Percentiles rank a stretch among this genome's conserved stretches.
Conservation (phyloP, 352 stramenopile genomes). For the Globisporangium nagaii region DNA sequence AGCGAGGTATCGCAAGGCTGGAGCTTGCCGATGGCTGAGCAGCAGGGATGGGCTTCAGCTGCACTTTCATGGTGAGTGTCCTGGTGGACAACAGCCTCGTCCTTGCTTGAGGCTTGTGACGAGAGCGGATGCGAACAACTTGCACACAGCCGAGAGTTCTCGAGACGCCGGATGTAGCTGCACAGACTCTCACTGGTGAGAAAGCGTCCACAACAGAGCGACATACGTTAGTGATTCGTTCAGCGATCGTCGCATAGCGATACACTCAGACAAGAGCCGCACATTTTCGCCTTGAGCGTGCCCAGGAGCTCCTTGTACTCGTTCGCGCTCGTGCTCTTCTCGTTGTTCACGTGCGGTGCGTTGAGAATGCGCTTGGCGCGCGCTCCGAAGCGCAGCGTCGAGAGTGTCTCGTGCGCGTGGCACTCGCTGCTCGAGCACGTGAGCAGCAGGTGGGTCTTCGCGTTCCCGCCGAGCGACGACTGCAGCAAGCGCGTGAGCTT, state of each 20-base stretch:
- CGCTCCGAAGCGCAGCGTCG: constrained; percentile 88
- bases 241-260: background rate
- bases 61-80: background rate
- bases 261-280: constrained; percentile 1
- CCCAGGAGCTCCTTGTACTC: constrained; percentile 28
- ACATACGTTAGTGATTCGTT: background rate
- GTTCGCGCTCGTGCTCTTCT: constrained; percentile 15
- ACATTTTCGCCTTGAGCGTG: constrained; percentile 56
- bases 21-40: background rate
- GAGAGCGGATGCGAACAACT: background rate
- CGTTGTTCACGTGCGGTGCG: constrained; percentile 63
- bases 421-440: constrained; percentile 33
- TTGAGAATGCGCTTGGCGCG: constrained; percentile 84
- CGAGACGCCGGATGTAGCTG: constrained; percentile 47
- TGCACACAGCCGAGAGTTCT: constrained; percentile 16
- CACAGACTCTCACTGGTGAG: constrained; percentile 44
- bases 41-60: background rate
- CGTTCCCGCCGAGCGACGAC: constrained; percentile 81
- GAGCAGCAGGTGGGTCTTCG: constrained; percentile 82
- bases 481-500: constrained; percentile 89
- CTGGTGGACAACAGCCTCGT: background rate
- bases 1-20: no score
- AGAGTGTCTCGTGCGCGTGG: constrained; percentile 70
- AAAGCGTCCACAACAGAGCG: constrained; percentile 7
- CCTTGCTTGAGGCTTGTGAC: background rate